Conservation (phyloP, 116 monocot genomes). For the Iris pallida region DNA sequence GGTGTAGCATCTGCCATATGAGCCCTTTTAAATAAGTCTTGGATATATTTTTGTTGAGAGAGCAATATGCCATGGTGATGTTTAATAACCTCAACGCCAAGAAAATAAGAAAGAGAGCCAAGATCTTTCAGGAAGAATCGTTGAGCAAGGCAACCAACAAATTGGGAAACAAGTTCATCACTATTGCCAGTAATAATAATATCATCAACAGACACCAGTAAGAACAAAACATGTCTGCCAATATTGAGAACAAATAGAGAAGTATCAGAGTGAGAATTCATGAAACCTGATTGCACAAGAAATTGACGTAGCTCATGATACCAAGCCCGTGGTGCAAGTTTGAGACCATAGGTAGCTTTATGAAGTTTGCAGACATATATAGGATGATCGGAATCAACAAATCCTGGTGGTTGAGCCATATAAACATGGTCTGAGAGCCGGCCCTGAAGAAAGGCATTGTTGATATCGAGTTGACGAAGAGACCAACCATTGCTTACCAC, state of each 20-base stretch:
- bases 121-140: conserved; percentile 10
- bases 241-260: background rate
- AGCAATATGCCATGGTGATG: background rate
- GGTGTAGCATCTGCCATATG: conserved; percentile 7
- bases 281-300: background rate
- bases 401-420: background rate
- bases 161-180: background rate
- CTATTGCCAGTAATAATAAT: background rate
- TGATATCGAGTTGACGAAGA: background rate
- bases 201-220: background rate
- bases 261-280: background rate
- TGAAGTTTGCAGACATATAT: background rate
- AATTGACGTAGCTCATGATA: background rate
- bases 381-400: background rate
- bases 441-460: background rate
- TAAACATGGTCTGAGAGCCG: background rate
- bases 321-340: background rate
- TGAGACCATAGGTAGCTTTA: too few species aligned
- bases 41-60: conserved; percentile 7
- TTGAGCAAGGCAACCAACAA: background rate
- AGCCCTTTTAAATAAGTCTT: background rate
- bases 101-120: conserved; percentile 9
- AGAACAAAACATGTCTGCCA: background rate
- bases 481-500: background rate
- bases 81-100: background rate